These are phyloP conservation scores for Penicillium sp. DNA, from an alignment of 2,329 filamentous ascomycete genomes.

Conservation along the genomic window DNA sequence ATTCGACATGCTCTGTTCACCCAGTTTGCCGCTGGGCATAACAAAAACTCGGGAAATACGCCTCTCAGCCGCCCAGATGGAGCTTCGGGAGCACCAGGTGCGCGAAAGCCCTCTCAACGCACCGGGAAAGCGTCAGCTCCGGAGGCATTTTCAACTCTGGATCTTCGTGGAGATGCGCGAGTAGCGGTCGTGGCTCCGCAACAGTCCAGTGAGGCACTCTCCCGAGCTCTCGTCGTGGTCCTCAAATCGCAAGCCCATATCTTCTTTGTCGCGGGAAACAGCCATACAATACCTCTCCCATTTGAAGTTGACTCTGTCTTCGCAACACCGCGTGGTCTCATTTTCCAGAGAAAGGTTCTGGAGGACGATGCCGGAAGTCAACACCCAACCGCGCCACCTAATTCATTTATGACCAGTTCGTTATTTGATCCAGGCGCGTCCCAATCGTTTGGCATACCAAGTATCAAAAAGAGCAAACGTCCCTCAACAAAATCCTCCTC, in stretches of 20 bases:
- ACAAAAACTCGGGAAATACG: conserved; percentile 18
- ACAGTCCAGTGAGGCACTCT: conserved; percentile 27
- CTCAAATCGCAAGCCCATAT: conserved; percentile 91
- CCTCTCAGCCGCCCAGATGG: conserved; percentile 2
- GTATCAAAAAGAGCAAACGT: conserved; percentile 38
- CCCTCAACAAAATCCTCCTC: conserved; percentile 52
- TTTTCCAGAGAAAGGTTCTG: conserved; percentile 77
- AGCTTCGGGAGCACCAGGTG: neutral
- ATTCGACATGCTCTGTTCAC: conserved; percentile 86
- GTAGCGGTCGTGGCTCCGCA: conserved; percentile 20
- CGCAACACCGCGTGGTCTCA: conserved; percentile 76
- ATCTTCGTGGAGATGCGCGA: conserved; percentile 26
- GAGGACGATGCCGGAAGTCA: conserved; percentile 22
- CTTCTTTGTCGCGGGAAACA: conserved; percentile 84
- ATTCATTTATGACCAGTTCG: conserved; percentile 79
- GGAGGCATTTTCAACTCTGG: conserved; percentile 23
- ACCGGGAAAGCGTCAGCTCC: conserved; percentile 29
- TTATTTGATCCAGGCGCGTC: conserved; percentile 38
- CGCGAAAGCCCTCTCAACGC: conserved; percentile 16
- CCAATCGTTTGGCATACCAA: conserved; percentile 36
- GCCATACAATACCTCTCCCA: conserved; percentile 86
- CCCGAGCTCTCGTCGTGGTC: conserved; percentile 80
- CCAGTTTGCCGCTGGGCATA: conserved; percentile 64
- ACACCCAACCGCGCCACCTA: conserved; percentile 65
- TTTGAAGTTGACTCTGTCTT: conserved; percentile 91